These are phyloP conservation scores for Mycosphaerella sp. DNA, from an alignment of 2,329 filamentous ascomycete species.

Conservation along the genomic window DNA sequence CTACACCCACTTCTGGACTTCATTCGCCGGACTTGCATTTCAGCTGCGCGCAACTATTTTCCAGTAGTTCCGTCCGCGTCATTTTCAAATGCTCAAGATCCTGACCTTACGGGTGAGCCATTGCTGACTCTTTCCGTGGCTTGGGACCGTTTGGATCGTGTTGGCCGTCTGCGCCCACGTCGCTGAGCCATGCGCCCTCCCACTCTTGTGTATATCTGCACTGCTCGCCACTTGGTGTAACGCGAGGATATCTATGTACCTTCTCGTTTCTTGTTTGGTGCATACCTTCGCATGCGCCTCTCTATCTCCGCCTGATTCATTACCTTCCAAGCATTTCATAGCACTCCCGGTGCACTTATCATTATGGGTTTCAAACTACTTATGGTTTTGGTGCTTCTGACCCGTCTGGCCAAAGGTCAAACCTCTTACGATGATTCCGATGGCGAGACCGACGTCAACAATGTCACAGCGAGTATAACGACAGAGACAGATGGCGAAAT, in stretches of 20 bases:
- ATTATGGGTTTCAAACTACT: neutral
- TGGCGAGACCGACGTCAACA: neutral
- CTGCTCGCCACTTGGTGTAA: neutral
- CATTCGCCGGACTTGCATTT: neutral
- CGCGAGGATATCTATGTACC: neutral
- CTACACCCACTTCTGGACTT: neutral
- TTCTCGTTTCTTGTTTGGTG: neutral
- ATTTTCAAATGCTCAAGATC: neutral
- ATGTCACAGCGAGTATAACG: neutral
- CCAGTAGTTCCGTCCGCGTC: neutral
- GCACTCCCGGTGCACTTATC: neutral
- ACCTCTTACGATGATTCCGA: neutral
- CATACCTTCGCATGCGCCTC: neutral
- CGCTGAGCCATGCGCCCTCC: neutral
- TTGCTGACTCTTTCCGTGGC: neutral
- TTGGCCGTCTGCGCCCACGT: neutral
- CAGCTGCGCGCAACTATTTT: neutral
- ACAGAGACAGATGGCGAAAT: conserved; percentile 17
- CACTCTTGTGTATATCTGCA: neutral
- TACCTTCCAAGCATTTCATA: neutral
- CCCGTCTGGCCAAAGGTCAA: neutral
- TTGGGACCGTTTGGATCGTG: neutral
- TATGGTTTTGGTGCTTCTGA: neutral
- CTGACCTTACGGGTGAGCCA: neutral
- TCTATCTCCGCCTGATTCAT: neutral